Evolutionary conservation across 192 early-diverging fungal genomes (phyloP).

Genomic region (Funneliformis geosporum): DNA sequence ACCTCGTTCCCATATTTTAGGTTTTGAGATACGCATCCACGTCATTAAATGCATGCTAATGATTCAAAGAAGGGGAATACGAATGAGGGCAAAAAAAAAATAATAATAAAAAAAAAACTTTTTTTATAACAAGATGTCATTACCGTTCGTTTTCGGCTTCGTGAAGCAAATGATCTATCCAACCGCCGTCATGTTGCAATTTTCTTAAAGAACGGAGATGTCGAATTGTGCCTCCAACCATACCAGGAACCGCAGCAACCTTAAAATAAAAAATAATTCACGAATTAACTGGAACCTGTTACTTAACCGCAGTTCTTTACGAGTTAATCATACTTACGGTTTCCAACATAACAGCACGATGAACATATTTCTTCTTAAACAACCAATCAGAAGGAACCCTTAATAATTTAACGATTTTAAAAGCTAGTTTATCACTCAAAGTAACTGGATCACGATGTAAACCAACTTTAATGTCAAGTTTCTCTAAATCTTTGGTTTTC

Average conservation of each 20-base stretch:
- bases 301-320: no score
- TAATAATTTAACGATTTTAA: conserved; percentile 61
- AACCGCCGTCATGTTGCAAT: conserved; percentile 83
- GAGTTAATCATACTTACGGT: conserved; percentile 48
- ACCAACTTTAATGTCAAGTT: conserved; percentile 57
- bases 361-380: conserved; percentile 75
- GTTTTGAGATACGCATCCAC: conserved; percentile 75
- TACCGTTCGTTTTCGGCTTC: conserved; percentile 89
- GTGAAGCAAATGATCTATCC: conserved; percentile 86
- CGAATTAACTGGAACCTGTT: neutral
- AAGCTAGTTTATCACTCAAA: conserved; percentile 64
- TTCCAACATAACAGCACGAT: conserved; percentile 78
- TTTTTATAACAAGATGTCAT: neutral
- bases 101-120: neutral
- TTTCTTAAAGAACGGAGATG: conserved; percentile 78
- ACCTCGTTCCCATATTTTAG: conserved; percentile 59
- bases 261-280: conserved; percentile 5
- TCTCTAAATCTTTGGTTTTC: conserved; percentile 59
- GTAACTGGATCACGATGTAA: conserved; percentile 64
- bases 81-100: neutral
- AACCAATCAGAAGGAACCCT: conserved; percentile 68
- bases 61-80: neutral
- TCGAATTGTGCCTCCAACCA: conserved; percentile 82
- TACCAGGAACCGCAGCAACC: conserved; percentile 63
- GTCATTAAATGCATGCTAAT: conserved; percentile 67